Conservation (phyloP, 164 flowering plant species). For the Piper longum region DNA sequence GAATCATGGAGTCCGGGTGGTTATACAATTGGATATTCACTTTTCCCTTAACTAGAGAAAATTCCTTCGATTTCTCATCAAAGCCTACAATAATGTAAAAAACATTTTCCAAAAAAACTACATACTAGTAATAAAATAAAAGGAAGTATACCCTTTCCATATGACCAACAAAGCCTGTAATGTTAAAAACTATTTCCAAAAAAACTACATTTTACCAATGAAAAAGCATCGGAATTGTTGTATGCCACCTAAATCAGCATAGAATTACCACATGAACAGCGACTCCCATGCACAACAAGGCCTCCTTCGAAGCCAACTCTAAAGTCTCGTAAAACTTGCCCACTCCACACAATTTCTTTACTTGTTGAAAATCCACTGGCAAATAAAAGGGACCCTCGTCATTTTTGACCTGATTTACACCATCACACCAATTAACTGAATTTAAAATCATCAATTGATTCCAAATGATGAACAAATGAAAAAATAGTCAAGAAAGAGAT, state of each 20-base stretch:
- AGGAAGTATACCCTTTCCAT: background rate
- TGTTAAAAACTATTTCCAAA: no score
- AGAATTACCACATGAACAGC: conserved; percentile 68
- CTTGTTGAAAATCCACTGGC: conserved; percentile 52
- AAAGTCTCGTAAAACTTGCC: conserved; percentile 33
- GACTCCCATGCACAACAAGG: conserved; percentile 65
- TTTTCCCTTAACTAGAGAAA: conserved; percentile 21
- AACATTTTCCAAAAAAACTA: conserved; percentile 1
- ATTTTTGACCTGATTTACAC: conserved; percentile 37
- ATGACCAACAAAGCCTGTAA: no score
- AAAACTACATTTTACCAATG: background rate
- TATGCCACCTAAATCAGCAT: background rate
- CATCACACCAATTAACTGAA: no score
- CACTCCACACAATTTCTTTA: conserved; percentile 37
- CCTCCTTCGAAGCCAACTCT: conserved; percentile 50
- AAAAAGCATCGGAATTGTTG: background rate
- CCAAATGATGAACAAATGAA: no score
- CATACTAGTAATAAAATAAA: background rate
- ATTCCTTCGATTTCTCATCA: conserved; percentile 19
- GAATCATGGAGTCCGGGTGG: conserved; percentile 59
- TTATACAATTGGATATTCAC: conserved; percentile 67
- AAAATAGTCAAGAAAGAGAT: no score
- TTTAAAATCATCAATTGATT: no score
- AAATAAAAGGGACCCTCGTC: conserved; percentile 34
- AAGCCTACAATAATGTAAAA: conserved; percentile 24